Evolutionary conservation across 768 basidiomycete species (phyloP), one percentile per base, ranked within the genome.

Genomic region (Lactifluus echinatus): DNA sequence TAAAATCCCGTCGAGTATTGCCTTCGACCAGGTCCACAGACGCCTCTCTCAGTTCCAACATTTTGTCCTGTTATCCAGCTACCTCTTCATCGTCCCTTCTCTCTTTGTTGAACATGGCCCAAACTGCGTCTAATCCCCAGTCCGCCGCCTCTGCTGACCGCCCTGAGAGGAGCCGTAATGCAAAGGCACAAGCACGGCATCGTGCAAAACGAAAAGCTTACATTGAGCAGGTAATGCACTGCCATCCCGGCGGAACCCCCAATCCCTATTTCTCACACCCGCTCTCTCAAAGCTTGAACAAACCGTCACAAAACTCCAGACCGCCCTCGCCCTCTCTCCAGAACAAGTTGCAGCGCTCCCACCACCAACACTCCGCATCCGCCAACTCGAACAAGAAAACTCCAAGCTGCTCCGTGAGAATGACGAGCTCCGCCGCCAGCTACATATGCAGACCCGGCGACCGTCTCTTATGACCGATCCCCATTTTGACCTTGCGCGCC

Each of bases 141-240:
- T 26, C 58, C n/a, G 6, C 36, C 2, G 1, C 40, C 8, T 3
- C 1, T 3, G 17, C 39, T 15, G 50, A 57, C 51, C 60, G 61
- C 24, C 86, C 86, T 76, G 86, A 87, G 73, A 83, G 86, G 64
- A 87, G 85, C 79, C 85, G 87, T 76, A 89, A 89, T 74, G 87
- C 86, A 53, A 85, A 84, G 72, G 90, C 90, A 10, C 90, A 93
- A 74, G 90, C 90, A 34, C 76, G 90, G 65, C 90, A 93, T 76
- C 83, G 90, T 59, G 90, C 89, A 69, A 93, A 93, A 71, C 80
- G 90, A 72, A 93, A 93, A 75, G 90, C 90, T 11, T 93, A 93
- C 75, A 91, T 93, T 67, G 89, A 92, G 64, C 87, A 90, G 79
- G 89, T 89, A 52, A 23, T 36, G n/a, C 46, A 11, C 31, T 47